phyloP scores from a whole-genome alignment of 371 early-diverging fungal species.

The Sporodiniella umbellata region DNA sequence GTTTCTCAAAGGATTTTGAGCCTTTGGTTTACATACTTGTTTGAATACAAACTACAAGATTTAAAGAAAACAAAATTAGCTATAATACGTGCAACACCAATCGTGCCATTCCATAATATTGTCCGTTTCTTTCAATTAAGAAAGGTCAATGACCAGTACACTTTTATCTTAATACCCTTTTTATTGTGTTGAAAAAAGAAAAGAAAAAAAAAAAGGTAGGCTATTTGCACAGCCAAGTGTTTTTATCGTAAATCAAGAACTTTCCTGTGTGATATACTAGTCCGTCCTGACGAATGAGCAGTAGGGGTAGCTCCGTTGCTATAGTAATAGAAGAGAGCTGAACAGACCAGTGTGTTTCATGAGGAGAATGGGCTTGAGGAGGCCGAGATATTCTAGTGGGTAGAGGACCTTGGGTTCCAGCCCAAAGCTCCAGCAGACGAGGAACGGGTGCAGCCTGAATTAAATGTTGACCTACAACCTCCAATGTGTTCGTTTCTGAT shows the following conservation, averaged over 20 bases:
- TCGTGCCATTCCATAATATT: no score
- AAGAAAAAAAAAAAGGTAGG: no score
- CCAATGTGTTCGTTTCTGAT: constrained; percentile 18
- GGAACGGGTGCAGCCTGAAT: constrained; percentile 17
- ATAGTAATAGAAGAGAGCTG: constrained; percentile 1
- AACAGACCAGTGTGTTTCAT: constrained; percentile 26
- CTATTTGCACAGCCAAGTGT: constrained; percentile 1
- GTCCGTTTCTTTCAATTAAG: no score
- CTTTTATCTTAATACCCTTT: no score
- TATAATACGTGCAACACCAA: no score
- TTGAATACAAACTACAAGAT: no score
- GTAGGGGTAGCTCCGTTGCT: constrained; percentile 27
- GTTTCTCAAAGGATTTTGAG: no score
- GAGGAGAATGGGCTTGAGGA: constrained; percentile 24
- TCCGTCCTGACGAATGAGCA: constrained; percentile 40
- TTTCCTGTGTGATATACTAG: constrained; percentile 35
- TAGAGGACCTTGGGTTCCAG: constrained; percentile 41
- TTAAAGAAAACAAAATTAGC: no score
- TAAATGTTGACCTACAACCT: constrained; percentile 30
- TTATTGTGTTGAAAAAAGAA: no score
- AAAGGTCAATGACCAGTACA: no score
- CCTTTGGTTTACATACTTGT: no score
- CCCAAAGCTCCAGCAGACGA: constrained; percentile 33
- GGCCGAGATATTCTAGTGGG: constrained; percentile 10
- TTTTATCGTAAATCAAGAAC: constrained; percentile 17